These are phyloP conservation scores for Colletotrichum liriopes DNA, from an alignment of 2,329 filamentous ascomycete species.

Conservation along the genomic window DNA sequence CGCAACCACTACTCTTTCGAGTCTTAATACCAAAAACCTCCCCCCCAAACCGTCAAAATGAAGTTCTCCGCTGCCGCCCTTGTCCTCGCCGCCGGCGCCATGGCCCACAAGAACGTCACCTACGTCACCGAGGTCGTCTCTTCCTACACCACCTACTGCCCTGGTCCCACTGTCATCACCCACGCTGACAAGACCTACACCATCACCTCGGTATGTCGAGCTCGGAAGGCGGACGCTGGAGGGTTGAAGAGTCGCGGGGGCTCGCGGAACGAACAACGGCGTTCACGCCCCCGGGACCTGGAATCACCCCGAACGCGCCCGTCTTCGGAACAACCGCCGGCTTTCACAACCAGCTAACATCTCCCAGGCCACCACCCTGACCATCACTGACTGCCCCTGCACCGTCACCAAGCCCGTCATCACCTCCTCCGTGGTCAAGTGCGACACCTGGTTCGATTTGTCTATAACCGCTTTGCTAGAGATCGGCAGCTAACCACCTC, in stretches of 20 bases:
- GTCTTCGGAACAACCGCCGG: background rate
- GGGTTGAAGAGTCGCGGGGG: constrained; percentile 52
- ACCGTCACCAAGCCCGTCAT: constrained; percentile 74
- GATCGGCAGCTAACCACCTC: constrained; percentile 18
- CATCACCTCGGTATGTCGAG: constrained; percentile 61
- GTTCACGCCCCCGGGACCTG: background rate
- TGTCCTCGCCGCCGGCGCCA: constrained; percentile 66
- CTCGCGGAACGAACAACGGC: constrained; percentile 41
- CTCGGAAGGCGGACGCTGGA: background rate
- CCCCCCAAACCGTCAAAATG: constrained; percentile 72
- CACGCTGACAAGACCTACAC: constrained; percentile 78
- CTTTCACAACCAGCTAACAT: constrained; percentile 49
- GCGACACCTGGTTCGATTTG: constrained; percentile 65
- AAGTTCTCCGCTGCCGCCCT: constrained; percentile 72
- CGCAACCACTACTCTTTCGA: constrained; percentile 51
- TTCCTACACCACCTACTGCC: constrained; percentile 81
- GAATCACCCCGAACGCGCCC: background rate
- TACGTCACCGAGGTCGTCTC: constrained; percentile 79
- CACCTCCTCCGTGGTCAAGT: constrained; percentile 67
- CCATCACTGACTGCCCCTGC: constrained; percentile 82
- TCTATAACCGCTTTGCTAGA: background rate
- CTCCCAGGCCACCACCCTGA: constrained; percentile 74
- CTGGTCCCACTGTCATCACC: constrained; percentile 74
- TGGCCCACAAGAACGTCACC: constrained; percentile 62
- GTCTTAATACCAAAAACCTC: constrained; percentile 48